Evolutionary conservation across 768 basidiomycete species (phyloP).

Genomic region (Mycena metata): DNA sequence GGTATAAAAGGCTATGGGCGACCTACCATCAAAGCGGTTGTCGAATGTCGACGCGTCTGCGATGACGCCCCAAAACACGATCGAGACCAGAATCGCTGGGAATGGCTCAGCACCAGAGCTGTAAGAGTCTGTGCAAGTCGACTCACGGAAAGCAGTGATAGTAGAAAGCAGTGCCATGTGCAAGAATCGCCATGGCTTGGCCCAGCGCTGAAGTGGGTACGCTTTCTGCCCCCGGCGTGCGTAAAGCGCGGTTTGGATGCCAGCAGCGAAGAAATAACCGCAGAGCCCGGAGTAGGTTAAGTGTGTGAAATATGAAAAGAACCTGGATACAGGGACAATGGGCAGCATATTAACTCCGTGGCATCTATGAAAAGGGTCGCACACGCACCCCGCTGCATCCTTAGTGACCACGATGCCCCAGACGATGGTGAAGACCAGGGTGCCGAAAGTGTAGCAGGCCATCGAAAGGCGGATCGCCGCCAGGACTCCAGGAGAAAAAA

Average conservation of each 20-base stretch:
- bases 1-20: not conserved
- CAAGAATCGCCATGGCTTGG: conserved; percentile 56
- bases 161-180: conserved; percentile 57
- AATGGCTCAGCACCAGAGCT: not conserved
- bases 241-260: conserved; percentile 59
- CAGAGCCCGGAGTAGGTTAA: conserved; percentile 59
- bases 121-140: not conserved
- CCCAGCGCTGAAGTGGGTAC: conserved; percentile 64
- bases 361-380: not conserved
- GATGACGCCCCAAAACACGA: conserved; percentile 40
- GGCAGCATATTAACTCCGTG: conserved; percentile 1
- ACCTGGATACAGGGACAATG: conserved; percentile 46
- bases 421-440: conserved; percentile 44
- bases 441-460: conserved; percentile 54
- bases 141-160: conserved; percentile 58
- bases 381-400: conserved; percentile 45
- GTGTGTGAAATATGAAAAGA: conserved; percentile 62
- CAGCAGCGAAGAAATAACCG: conserved; percentile 60
- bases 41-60: conserved; percentile 28
- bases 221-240: conserved; percentile 38
- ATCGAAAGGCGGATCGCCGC: conserved; percentile 54
- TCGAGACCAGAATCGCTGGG: conserved; percentile 48
- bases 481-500: conserved; percentile 53
- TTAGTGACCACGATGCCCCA: conserved; percentile 40
- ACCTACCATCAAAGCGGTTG: conserved; percentile 24